These are phyloP conservation scores for Mycosphaerelloides madeirae DNA, from an alignment of 2,329 filamentous ascomycete genomes.

Conservation along the genomic window DNA sequence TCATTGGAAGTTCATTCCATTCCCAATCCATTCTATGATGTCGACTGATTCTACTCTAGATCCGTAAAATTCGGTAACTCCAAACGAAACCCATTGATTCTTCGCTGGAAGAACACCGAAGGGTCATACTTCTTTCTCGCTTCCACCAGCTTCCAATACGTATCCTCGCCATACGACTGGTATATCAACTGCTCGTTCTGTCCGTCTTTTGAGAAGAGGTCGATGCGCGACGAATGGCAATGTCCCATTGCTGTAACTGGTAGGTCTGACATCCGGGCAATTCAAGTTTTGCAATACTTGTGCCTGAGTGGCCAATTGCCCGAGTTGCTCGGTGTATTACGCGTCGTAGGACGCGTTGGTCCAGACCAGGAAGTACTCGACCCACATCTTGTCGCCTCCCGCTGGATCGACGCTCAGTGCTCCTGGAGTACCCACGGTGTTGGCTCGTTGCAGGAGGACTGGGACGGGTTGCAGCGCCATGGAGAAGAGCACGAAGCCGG, in stretches of 20 bases:
- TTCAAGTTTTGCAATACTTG: no score
- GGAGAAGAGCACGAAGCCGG: neutral
- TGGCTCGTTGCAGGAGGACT: neutral
- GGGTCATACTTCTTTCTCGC: neutral
- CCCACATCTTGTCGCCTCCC: neutral
- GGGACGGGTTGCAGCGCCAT: neutral
- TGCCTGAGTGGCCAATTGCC: no score
- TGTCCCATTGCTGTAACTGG: neutral
- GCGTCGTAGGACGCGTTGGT: no score
- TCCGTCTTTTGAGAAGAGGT: neutral
- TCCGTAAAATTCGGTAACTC: no score
- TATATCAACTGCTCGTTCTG: neutral
- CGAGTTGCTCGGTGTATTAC: no score
- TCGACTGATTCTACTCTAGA: no score
- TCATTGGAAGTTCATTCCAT: no score
- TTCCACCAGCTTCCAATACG: neutral
- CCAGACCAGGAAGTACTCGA: constrained; percentile 2
- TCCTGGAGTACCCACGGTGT: neutral
- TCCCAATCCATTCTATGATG: no score
- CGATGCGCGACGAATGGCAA: neutral
- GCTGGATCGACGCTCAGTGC: neutral
- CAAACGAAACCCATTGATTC: neutral
- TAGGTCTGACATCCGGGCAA: neutral
- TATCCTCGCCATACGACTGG: neutral
- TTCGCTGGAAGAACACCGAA: neutral